Percentiles rank a stretch among this genome's conserved stretches.
phyloP scores from a whole-genome alignment of 306 rosid species.

The Sophora flavescens region DNA sequence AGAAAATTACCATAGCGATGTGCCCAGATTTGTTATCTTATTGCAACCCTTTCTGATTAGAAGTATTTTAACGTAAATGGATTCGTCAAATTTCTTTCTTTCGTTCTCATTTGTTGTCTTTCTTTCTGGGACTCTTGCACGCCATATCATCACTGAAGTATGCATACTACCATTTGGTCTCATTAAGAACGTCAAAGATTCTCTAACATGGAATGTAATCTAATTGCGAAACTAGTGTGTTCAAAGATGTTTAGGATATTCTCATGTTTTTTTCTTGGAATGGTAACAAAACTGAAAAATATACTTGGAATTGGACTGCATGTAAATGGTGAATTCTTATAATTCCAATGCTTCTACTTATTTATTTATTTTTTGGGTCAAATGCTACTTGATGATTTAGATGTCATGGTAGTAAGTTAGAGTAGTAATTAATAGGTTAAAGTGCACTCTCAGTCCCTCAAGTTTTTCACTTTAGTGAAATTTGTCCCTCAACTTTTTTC shows the following conservation, averaged over 20 bases:
- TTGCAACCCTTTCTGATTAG: neutral
- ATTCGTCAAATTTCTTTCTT: neutral
- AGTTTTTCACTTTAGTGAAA: too few species aligned
- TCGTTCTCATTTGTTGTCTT: neutral
- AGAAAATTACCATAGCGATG: neutral
- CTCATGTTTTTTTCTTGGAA: neutral
- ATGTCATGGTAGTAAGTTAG: neutral
- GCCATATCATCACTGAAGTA: neutral
- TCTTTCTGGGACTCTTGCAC: neutral
- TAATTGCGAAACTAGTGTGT: neutral
- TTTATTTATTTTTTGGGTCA: too few species aligned
- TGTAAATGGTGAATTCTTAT: neutral
- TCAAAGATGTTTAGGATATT: neutral
- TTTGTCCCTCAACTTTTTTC: too few species aligned
- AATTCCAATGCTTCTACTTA: neutral
- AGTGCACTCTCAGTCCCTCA: too few species aligned
- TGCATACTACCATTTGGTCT: neutral
- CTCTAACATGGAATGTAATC: neutral
- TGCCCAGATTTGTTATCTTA: slow-evolving; percentile 1
- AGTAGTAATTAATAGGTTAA: neutral
- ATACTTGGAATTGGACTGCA: too few species aligned
- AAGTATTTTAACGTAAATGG: neutral
- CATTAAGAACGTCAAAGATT: neutral
- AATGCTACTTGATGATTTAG: neutral
- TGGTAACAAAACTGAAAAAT: too few species aligned